Base-by-base conservation (phyloP, 345 rosid species). In the Corymbia maculata region DNA sequence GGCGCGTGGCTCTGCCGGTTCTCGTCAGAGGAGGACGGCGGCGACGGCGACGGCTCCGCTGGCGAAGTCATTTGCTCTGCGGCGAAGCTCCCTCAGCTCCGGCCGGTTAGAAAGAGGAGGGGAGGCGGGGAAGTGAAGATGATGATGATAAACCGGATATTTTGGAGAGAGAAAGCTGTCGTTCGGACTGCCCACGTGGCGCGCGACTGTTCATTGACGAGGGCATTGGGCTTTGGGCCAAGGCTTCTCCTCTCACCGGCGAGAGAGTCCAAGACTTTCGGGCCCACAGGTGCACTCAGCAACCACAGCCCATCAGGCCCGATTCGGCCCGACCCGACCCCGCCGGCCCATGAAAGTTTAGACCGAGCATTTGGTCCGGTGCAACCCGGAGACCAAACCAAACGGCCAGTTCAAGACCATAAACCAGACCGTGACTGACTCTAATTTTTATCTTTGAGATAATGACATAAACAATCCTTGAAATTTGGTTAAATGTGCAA, bases 331-430 rank as follows among this genome's bases (percentile, higher is more conserved):
- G 42, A 64, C 12, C 44, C 12, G 1, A 36, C 7, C 12, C 44
- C 12, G 1, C 19, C 7, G 26, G 7, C 14, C 6, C 4, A 5
- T 0, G 28, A 19, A 6, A 44, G 14, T 10, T 5, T 1, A 14
- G 32, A 16, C 75, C 5, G 0, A n/a, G 75, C 75, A n/a, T 64
- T 64, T 64, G 1, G 0, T 64, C 75, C 21, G 0, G 16, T 64
- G 14, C 19, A 13, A 52, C 32, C 75, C 75, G 9, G 75, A 64
- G n/a, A 64, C 75, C 1, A 19, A 32, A 64, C 36, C 4, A 2
- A 1, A 13, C 4, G 17, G 42, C 42, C 36, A 64, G 16, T 64
- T 64, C 9, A n/a, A 64, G 36, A 64, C 42, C 19, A 4, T 13
- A n/a, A 7, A 64, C 8, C 19, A 17, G 9, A 64, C 4, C 1